Evolutionary conservation across 1,284 basidiomycete species (phyloP), one percentile per base, ranked within the genome.

Genomic region (Limonomyces culmigenus): DNA sequence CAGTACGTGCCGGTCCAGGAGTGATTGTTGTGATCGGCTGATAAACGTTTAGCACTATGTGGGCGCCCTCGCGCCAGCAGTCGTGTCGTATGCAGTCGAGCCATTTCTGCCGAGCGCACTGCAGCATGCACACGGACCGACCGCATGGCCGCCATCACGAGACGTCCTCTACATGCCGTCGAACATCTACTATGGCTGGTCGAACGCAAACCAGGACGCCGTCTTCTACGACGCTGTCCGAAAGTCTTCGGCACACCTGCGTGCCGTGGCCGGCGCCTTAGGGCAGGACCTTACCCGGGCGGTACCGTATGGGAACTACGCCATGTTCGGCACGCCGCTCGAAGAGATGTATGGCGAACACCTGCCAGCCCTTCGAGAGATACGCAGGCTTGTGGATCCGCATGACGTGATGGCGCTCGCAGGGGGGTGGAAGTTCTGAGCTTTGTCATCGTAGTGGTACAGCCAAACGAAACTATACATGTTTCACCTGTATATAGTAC

Each of bases 1-100:
- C 43, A n/a, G 70, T 68, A 44, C 25, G 60, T 47, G 23, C n/a
- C 23, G 8, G 23, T 27, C 8, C 23, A 27, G 8, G n/a, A n/a
- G 8, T 8, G 8, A 27, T 27, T 27, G 23, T n/a, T n/a, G n/a
- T n/a, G n/a, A 27, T n/a, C n/a, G 8, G 8, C n/a, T 27, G 23
- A 8, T 27, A 27, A n/a, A 8, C 23, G n/a, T 27, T 8, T 8
- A 27, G 23, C 23, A 27, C 23, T 27, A 27, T 8, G 23, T n/a
- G 8, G 8, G 23, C 23, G 23, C 23, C 23, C 8, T 27, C n/a
- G 23, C 8, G 23, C n/a, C n/a, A n/a, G n/a, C n/a, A 8, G 8
- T n/a, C 23, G n/a, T 27, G 8, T 8, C 8, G 8, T 27, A 27
- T n/a, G 23, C 23, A 27, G n/a, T 27, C n/a, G 23, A 27, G 23